Evolutionary conservation across 78 protist species (phyloP).

Genomic region (Blattamonas nauphoetae): DNA sequence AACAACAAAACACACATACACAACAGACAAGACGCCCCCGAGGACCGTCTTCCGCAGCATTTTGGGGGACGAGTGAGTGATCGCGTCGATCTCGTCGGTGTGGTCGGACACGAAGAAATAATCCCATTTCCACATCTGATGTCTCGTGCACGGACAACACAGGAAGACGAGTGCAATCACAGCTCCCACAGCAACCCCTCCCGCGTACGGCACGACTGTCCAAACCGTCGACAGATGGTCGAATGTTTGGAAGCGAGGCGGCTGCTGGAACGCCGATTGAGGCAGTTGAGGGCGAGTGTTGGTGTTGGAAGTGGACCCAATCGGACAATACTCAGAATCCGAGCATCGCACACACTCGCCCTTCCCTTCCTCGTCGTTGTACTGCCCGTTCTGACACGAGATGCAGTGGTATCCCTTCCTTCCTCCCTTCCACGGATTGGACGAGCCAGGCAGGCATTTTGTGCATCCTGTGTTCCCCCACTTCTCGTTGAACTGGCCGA

Average conservation of each 20-base stretch:
- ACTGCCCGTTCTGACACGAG: not conserved
- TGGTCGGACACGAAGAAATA: not conserved
- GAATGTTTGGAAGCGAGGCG: not conserved
- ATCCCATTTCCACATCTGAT: not conserved
- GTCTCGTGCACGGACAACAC: not conserved
- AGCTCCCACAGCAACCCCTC: not conserved
- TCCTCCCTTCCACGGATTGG: not conserved
- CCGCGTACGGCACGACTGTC: not conserved
- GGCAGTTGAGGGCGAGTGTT: not conserved
- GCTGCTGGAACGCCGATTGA: too few relatives aligned
- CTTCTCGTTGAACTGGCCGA: not conserved
- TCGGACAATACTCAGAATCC: not conserved
- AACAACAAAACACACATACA: not conserved
- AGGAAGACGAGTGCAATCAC: not conserved
- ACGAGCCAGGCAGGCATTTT: not conserved
- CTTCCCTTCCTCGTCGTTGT: not conserved
- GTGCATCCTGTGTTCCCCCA: not conserved
- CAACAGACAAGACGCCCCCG: not conserved
- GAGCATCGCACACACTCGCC: not conserved
- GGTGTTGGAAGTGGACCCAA: not conserved
- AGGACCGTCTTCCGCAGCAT: not conserved
- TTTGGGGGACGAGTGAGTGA: not conserved
- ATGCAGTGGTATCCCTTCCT: not conserved
- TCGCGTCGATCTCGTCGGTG: not conserved
- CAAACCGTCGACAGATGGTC: not conserved